phyloP scores from a whole-genome alignment of 768 basidiomycete species.

The Sporobolomyces pararoseus region DNA sequence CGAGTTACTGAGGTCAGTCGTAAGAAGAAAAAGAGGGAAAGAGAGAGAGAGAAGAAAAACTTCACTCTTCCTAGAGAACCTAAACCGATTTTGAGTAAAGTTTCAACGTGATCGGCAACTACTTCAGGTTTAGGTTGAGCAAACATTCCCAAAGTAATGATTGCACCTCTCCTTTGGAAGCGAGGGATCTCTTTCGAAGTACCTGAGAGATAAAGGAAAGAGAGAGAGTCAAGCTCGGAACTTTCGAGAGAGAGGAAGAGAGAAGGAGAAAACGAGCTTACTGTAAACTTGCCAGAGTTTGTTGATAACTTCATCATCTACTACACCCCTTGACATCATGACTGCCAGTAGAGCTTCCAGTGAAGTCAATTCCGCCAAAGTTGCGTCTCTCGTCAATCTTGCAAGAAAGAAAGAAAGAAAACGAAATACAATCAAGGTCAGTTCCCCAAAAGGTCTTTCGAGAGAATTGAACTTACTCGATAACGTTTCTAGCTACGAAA shows the following conservation, averaged over 20 bases:
- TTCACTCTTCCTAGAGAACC: conserved; percentile 76
- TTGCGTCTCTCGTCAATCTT: conserved; percentile 85
- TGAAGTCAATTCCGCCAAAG: conserved; percentile 89
- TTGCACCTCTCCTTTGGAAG: conserved; percentile 84
- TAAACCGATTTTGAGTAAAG: conserved; percentile 78
- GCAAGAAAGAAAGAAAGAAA: no score
- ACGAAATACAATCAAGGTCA: background rate
- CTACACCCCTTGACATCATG: conserved; percentile 83
- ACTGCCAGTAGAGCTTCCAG: conserved; percentile 94
- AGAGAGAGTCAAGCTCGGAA: background rate
- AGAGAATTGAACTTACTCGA: conserved; percentile 62
- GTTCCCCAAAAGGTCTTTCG: conserved; percentile 7
- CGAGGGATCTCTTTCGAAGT: conserved; percentile 69
- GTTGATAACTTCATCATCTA: conserved; percentile 76
- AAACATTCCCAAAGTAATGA: conserved; percentile 95
- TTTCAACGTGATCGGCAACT: conserved; percentile 76
- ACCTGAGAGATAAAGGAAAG: conserved; percentile 54
- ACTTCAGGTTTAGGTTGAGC: conserved; percentile 75
- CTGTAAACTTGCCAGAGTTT: conserved; percentile 97
- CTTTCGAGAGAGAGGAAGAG: no score
- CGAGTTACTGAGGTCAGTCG: no score
- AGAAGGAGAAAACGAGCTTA: conserved; percentile 54
- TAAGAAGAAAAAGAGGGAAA: no score
- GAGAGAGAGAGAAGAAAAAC: background rate
- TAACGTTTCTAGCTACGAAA: conserved; percentile 92